Evolutionary conservation across 139 green algal species (phyloP), one percentile per base, ranked within the genome.

Genomic region (Nannochloris sp.): DNA sequence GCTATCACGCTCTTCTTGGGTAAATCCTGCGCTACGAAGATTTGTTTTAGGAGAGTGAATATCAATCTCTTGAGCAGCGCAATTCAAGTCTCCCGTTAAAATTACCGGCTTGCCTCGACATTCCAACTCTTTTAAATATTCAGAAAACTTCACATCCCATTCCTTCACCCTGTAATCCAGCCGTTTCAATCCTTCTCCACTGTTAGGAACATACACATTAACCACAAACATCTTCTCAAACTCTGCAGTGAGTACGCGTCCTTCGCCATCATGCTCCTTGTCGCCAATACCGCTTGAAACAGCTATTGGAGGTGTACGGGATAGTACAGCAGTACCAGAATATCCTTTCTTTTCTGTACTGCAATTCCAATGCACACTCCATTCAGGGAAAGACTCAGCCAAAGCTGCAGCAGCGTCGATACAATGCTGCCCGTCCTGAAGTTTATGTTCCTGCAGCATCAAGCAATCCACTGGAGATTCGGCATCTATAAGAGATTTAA

Each of bases 1-100:
- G 10, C 63, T 79, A 32, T 84, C 75, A 8, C 85, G 74, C 77
- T 91, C 85, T 65, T 91, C 84, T 61, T 75, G 48, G 14, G 86
- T 93, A 65, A 93, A 93, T 5, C 87, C 87, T 35, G 87, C 70
- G 14, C 60, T 83, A 10, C 53, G 44, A 36, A 89, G 61, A 67
- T 93, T 92, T 64, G 34, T 77, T 65, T 89, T 87, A 34, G 86
- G 83, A 62, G 65, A 66, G 48, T 91, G 76, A 45, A 93, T 93
- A 79, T 93, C 86, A 33, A 92, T 87, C 42, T 86, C 78, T 23
- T 83, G 33, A 51, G 73, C 54, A 10, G 73, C 69, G 29, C 67
- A 73, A 38, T 83, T 83, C 39, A 83, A 33, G 65, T 83, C 77
- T 2, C 76, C 76, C 3, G 72, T 73, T 9, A 92, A 19, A 2